A percentile compares a stretch with the other conserved stretches of the same genome.
These are phyloP conservation scores for Warburgia ugandensis DNA, from an alignment of 164 flowering plant genomes.

Conservation along the genomic window DNA sequence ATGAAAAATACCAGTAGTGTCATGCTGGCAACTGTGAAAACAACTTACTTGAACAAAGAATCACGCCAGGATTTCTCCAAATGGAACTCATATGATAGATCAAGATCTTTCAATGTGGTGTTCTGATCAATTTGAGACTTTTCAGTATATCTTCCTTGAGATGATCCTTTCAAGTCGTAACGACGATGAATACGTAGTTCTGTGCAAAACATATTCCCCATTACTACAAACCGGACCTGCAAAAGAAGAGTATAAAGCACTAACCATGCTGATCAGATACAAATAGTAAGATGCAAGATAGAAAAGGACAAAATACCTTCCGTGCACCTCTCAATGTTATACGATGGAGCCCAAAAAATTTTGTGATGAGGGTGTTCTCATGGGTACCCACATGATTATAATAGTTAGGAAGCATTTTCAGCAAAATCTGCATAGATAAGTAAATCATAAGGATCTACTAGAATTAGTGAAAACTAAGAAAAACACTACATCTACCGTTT, in stretches of 20 bases:
- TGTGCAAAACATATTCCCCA: slow-evolving; percentile 97
- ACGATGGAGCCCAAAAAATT: slow-evolving; percentile 86
- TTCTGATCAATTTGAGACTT: slow-evolving; percentile 43
- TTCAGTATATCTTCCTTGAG: slow-evolving; percentile 68
- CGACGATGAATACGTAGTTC: slow-evolving; percentile 81
- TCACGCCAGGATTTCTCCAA: slow-evolving; percentile 81
- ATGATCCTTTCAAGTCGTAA: slow-evolving; percentile 91
- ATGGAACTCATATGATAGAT: slow-evolving; percentile 65
- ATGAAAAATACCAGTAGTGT: not conserved
- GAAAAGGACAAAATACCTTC: slow-evolving; percentile 40
- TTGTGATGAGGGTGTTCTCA: slow-evolving; percentile 92
- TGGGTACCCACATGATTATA: slow-evolving; percentile 59
- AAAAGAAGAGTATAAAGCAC: slow-evolving; percentile 4
- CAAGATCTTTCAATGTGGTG: slow-evolving; percentile 89
- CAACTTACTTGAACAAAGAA: slow-evolving; percentile 60
- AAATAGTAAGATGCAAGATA: not conserved
- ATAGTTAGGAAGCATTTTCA: slow-evolving; percentile 80
- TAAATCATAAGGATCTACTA: too few species aligned
- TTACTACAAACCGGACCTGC: slow-evolving; percentile 91
- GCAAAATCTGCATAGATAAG: slow-evolving; percentile 40
- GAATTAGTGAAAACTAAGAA: too few species aligned
- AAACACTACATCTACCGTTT: too few species aligned
- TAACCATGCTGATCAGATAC: not conserved
- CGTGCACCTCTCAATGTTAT: slow-evolving; percentile 48
- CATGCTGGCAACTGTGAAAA: not conserved